A percentile compares a stretch with the other conserved stretches of the same genome.
Conservation (phyloP, 768 basidiomycete genomes). For the Gloeostereum incarnatum region DNA sequence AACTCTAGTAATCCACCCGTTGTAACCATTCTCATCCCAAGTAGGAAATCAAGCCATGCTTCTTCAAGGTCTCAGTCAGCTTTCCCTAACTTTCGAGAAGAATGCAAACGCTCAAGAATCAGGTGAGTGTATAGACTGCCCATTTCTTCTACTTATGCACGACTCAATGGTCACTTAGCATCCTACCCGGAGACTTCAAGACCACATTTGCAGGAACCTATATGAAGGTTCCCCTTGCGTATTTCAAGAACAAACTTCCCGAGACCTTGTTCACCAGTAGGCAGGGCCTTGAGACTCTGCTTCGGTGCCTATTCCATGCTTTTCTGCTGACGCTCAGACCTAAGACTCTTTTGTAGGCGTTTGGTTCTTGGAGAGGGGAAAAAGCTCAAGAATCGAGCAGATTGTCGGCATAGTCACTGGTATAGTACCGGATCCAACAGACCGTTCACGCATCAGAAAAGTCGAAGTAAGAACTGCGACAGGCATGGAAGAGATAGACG, state of each 20-base stretch:
- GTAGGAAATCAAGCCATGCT: constrained; percentile 10
- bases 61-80: constrained; percentile 7
- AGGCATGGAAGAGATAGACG: constrained; percentile 8
- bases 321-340: not conserved
- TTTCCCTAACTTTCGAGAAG: constrained; percentile 14
- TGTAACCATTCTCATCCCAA: not conserved
- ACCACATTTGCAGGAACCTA: constrained; percentile 9
- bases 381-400: constrained; percentile 13
- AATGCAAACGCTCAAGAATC: constrained; percentile 9
- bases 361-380: constrained; percentile 12
- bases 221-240: not conserved
- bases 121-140: constrained; percentile 3
- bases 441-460: constrained; percentile 7
- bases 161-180: constrained; percentile 5
- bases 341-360: constrained; percentile 9
- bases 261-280: constrained; percentile 13
- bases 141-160: not conserved
- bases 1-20: not conserved
- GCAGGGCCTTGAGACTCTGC: constrained; percentile 17
- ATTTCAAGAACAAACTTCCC: constrained; percentile 6
- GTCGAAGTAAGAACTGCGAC: constrained; percentile 10
- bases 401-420: constrained; percentile 19
- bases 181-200: constrained; percentile 11
- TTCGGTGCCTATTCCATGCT: constrained; percentile 8
- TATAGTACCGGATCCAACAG: constrained; percentile 8